Evolutionary conservation across 208 protist genomes (phyloP), one percentile per base, ranked within the genome.

Genomic region (Leishmania martiniquensis): DNA sequence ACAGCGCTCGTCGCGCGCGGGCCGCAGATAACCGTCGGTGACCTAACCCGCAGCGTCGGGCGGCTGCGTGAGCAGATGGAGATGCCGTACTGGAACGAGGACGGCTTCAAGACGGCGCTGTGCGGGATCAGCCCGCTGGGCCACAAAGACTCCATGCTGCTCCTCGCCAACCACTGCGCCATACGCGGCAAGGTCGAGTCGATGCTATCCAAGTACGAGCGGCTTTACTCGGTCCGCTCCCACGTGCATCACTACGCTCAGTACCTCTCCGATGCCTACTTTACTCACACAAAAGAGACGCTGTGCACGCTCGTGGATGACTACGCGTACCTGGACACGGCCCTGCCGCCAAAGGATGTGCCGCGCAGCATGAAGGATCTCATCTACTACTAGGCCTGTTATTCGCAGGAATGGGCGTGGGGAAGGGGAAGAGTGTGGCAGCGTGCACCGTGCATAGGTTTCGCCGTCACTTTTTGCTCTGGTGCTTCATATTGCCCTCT

Each of bases 61-160:
- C 76, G 89, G n/a, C 83, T 99, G 69, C 89, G 89, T 37, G 77
- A 85, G 49, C 81, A 90, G 68, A 86, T 99, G 69, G 72, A 82
- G 70, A 89, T 99, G 82, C 87, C 93, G 1, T 93, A 98, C 80
- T 99, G 98, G 98, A 99, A 99, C 80, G 88, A 93, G 54, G 98
- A 99, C 69, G 98, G 97, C 44, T 99, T 99, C 89, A 99, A 99
- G 87, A 97, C 98, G 32, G 98, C 98, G 5, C 78, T 98, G 65
- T 99, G 98, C 79, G 86, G 91, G 2, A 93, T 97, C 45, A 95
- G 97, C 69, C 97, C 98, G 17, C 87, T 98, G 0, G 91, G 92
- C 34, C 97, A 98, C 85, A 85, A 86, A 55, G 82, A 98, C 63
- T 98, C 97, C 15, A 86, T 99, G 72, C 87, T 99, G 37, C 95